phyloP scores from a whole-genome alignment of 2,329 filamentous ascomycete genomes.

The Arthrobotrys sinensis region DNA sequence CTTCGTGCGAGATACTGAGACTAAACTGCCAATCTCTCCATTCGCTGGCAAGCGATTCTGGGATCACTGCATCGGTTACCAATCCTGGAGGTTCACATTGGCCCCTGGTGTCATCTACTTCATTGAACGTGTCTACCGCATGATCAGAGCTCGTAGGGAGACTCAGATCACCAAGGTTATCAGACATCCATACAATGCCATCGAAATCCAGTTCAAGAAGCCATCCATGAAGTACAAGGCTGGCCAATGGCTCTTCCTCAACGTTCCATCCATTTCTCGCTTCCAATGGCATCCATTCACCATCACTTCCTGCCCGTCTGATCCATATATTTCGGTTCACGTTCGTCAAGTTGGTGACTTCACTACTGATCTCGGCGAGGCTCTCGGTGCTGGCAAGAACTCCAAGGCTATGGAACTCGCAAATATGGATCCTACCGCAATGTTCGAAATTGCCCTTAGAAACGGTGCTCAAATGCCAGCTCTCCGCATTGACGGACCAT shows the following conservation, averaged over 20 bases:
- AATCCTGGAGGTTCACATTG: slow-evolving; percentile 98
- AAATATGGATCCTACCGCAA: slow-evolving; percentile 89
- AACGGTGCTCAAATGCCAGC: slow-evolving; percentile 93
- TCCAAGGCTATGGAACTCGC: slow-evolving; percentile 93
- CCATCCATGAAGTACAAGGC: slow-evolving; percentile 98
- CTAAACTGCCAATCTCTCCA: slow-evolving; percentile 79
- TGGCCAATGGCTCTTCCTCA: slow-evolving; percentile 97
- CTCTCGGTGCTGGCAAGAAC: slow-evolving; percentile 85
- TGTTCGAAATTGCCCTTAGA: slow-evolving; percentile 97
- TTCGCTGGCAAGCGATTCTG: slow-evolving; percentile 88
- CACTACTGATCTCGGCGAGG: slow-evolving; percentile 91
- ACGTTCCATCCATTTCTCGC: slow-evolving; percentile 87
- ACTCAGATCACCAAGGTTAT: slow-evolving; percentile 95
- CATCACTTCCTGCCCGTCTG: slow-evolving; percentile 97
- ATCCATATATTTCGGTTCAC: slow-evolving; percentile 94
- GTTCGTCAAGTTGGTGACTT: slow-evolving; percentile 98
- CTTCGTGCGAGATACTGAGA: slow-evolving; percentile 84
- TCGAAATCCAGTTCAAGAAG: slow-evolving; percentile 97
- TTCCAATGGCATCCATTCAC: slow-evolving; percentile 99
- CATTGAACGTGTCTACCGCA: slow-evolving; percentile 88
- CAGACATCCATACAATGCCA: slow-evolving; percentile 94
- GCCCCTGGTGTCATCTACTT: slow-evolving; percentile 88
- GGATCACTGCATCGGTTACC: slow-evolving; percentile 92
- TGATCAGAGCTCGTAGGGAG: slow-evolving; percentile 84
- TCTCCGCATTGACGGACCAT: slow-evolving; percentile 93